Conservation (phyloP, 352 stramenopile species). For the Globisporangium alternatum region DNA sequence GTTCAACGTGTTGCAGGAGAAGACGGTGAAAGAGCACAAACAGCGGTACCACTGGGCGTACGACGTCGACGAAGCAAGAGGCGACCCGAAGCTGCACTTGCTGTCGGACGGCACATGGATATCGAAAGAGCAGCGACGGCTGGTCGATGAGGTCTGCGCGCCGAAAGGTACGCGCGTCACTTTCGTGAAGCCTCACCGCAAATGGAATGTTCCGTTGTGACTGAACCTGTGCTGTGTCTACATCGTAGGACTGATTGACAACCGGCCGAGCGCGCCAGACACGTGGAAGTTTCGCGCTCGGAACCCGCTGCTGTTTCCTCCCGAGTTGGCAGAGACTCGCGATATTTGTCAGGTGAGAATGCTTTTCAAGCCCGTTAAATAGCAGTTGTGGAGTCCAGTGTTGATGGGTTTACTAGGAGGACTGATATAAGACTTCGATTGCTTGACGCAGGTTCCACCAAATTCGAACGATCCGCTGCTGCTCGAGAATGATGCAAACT, state of each 20-base stretch:
- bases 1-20: slow-evolving; percentile 74
- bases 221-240: slow-evolving; percentile 5
- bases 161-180: slow-evolving; percentile 38
- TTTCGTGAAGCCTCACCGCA: neutral
- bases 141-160: slow-evolving; percentile 58
- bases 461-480: slow-evolving; percentile 20
- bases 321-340: slow-evolving; percentile 50
- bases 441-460: slow-evolving; percentile 22
- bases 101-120: slow-evolving; percentile 73
- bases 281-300: slow-evolving; percentile 73
- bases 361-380: neutral
- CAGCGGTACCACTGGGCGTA: slow-evolving; percentile 79
- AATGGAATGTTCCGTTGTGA: neutral
- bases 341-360: slow-evolving; percentile 58
- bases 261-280: slow-evolving; percentile 59
- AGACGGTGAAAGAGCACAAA: slow-evolving; percentile 64
- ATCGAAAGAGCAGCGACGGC: slow-evolving; percentile 49
- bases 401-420: neutral
- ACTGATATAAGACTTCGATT: neutral
- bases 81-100: slow-evolving; percentile 68
- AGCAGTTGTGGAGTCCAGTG: neutral
- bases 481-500: slow-evolving; percentile 42
- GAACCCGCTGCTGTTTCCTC: slow-evolving; percentile 76
- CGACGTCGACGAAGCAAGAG: slow-evolving; percentile 43
- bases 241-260: slow-evolving; percentile 45